Conservation (phyloP, 768 basidiomycete genomes). For the Phylloporus arenicola region DNA sequence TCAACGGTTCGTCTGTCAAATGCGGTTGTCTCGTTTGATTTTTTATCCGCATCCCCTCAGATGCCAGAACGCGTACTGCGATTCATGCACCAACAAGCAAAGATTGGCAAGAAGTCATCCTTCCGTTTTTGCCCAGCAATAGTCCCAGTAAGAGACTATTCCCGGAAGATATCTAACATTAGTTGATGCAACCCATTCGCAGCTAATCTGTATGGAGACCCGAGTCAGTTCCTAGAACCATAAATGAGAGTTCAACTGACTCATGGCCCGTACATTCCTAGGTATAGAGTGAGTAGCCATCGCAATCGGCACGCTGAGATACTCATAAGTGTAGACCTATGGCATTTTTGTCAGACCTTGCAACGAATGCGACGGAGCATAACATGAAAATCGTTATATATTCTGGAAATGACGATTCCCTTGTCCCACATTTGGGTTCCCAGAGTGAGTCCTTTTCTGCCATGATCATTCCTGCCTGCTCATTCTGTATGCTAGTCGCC, state of each 20-base stretch:
- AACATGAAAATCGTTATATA: slow-evolving; percentile 48
- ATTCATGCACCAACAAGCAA: slow-evolving; percentile 66
- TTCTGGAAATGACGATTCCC: slow-evolving; percentile 65
- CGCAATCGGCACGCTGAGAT: not conserved
- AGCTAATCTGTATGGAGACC: slow-evolving; percentile 20
- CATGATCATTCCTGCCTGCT: not conserved
- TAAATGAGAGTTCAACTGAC: not conserved
- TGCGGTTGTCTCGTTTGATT: slow-evolving; percentile 51
- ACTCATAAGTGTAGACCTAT: slow-evolving; percentile 42
- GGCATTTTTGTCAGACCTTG: slow-evolving; percentile 59
- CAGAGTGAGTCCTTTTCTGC: slow-evolving; percentile 41
- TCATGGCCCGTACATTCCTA: slow-evolving; percentile 2
- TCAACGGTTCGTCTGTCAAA: slow-evolving; percentile 42
- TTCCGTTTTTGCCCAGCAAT: slow-evolving; percentile 16
- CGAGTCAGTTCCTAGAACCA: slow-evolving; percentile 22
- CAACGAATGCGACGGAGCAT: slow-evolving; percentile 51
- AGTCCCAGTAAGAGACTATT: slow-evolving; percentile 8
- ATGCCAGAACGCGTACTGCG: slow-evolving; percentile 47
- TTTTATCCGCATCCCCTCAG: slow-evolving; percentile 25
- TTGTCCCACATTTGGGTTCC: slow-evolving; percentile 55
- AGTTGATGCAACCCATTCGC: not conserved
- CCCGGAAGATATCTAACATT: too few relatives aligned
- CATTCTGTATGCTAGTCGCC: slow-evolving; percentile 34
- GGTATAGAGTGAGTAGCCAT: slow-evolving; percentile 31
- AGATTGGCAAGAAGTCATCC: slow-evolving; percentile 33